A percentile compares a stretch with the other conserved stretches of the same genome.
Evolutionary conservation across 2,329 filamentous ascomycete genomes (phyloP).

Genomic region (Aspergillus tamarii): DNA sequence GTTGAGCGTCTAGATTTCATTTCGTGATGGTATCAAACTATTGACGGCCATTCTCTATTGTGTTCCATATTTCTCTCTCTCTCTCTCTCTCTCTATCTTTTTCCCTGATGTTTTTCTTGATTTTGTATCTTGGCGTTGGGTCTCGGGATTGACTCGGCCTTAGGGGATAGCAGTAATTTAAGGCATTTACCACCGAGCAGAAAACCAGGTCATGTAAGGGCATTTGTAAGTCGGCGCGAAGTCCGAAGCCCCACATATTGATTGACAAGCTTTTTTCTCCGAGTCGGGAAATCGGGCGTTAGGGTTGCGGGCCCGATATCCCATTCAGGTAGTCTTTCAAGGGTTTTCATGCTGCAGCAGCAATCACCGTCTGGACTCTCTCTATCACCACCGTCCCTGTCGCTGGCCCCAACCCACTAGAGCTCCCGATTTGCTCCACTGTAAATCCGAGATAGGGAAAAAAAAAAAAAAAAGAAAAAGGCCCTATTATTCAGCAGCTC

Average conservation of each 20-base stretch:
- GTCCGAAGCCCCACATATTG: not conserved
- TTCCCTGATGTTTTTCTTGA: not conserved
- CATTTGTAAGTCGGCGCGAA: not conserved
- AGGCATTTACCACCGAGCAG: not conserved
- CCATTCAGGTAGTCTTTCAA: not conserved
- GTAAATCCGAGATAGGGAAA: not conserved
- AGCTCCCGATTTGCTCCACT: not conserved
- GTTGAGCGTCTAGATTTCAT: conserved; percentile 18
- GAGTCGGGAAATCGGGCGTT: not conserved
- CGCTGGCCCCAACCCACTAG: not conserved
- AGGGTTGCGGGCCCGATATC: not conserved
- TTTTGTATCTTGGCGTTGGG: not conserved
- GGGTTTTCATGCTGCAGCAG: no score
- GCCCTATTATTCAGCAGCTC: conserved; percentile 1
- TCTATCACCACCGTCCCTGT: no score
- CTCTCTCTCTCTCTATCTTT: no score
- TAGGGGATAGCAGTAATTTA: not conserved
- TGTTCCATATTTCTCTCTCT: not conserved
- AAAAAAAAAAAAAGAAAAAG: not conserved
- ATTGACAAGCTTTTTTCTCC: not conserved
- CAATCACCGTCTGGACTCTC: no score
- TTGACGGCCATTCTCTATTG: not conserved
- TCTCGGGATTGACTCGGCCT: not conserved
- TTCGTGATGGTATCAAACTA: not conserved
- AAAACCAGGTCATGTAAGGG: not conserved